Conservation (phyloP, 2,329 filamentous ascomycete species). For the Microsporum audouinii region DNA sequence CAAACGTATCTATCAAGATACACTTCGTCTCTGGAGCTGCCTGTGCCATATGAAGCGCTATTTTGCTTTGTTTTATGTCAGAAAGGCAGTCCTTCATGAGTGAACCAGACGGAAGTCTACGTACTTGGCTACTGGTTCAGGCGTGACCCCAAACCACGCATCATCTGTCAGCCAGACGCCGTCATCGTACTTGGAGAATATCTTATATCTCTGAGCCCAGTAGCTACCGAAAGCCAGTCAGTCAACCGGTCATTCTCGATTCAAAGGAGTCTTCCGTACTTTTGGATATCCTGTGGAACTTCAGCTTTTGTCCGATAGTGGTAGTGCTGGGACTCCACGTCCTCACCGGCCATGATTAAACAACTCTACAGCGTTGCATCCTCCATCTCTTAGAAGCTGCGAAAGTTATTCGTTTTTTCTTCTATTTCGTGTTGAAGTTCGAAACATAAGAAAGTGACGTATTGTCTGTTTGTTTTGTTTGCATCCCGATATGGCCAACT, state of each 20-base stretch:
- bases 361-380: neutral
- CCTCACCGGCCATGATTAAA: constrained; percentile 22
- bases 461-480: constrained; percentile 17
- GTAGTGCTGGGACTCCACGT: constrained; percentile 44
- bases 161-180: constrained; percentile 85
- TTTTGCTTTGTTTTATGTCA: constrained; percentile 43
- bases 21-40: constrained; percentile 45
- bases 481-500: neutral
- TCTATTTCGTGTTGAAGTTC: neutral
- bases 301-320: constrained; percentile 62
- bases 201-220: constrained; percentile 75
- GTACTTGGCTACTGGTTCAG: constrained; percentile 78
- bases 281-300: constrained; percentile 73
- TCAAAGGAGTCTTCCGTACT: constrained; percentile 43
- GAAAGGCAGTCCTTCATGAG: neutral
- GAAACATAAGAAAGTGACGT: neutral
- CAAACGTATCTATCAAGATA: constrained; percentile 77
- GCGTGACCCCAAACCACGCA: constrained; percentile 94
- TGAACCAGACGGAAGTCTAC: constrained; percentile 18
- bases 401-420: neutral
- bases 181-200: constrained; percentile 79
- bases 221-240: constrained; percentile 48
- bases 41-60: constrained; percentile 58
- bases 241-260: neutral
- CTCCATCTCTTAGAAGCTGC: neutral